phyloP scores from a whole-genome alignment of 129 eudicot genomes.

The Centaurea solstitialis region DNA sequence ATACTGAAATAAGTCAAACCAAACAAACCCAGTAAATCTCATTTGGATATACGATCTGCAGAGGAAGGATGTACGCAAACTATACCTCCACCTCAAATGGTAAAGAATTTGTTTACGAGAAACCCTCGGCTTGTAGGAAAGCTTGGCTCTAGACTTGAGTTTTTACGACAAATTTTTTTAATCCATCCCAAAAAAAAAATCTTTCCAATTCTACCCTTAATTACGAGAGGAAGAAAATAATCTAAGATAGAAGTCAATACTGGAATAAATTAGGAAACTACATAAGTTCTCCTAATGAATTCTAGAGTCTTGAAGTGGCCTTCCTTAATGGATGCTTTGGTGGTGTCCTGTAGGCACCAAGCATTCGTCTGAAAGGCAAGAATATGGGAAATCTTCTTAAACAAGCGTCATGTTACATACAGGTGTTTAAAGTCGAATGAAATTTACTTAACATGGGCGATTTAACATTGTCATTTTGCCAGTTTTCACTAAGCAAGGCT shows the following conservation, averaged over 20 bases:
- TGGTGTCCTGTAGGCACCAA: neutral
- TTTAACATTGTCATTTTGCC: neutral
- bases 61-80: neutral
- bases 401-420: neutral
- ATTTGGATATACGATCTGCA: no score
- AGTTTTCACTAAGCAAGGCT: neutral
- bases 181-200: no score
- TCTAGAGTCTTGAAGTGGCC: neutral
- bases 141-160: neutral
- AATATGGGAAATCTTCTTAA: neutral
- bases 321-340: neutral
- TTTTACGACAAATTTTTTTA: no score
- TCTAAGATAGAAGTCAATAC: no score
- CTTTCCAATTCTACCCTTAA: no score
- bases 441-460: neutral
- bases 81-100: no score
- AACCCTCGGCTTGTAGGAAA: neutral
- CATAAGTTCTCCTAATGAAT: neutral
- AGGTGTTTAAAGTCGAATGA: neutral
- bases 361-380: neutral
- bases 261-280: neutral
- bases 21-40: neutral
- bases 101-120: neutral
- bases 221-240: neutral
- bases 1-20: neutral